Evolutionary conservation across 805 yeast species (phyloP).

Genomic region (Schwanniomyces polymorphus): DNA sequence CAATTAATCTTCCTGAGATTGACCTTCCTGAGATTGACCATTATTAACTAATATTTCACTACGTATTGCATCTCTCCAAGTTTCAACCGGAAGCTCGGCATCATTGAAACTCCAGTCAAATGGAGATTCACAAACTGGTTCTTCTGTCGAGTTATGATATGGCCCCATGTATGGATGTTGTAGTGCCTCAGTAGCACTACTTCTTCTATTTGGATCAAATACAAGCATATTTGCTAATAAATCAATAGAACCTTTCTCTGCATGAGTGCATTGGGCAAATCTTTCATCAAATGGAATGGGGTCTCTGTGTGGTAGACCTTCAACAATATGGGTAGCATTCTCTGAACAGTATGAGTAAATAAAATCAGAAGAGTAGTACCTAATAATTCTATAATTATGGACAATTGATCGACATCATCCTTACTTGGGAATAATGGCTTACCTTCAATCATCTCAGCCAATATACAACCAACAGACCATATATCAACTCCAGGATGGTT

Average conservation of each 20-base stretch:
- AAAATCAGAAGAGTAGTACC: slow-evolving; percentile 98
- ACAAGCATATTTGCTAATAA: slow-evolving; percentile 85
- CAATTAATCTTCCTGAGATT: slow-evolving; percentile 19
- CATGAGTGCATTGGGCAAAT: slow-evolving; percentile 60
- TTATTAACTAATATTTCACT: slow-evolving; percentile 74
- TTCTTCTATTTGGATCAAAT: slow-evolving; percentile 92
- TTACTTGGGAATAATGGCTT: slow-evolving; percentile 97
- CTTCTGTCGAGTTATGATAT: slow-evolving; percentile 96
- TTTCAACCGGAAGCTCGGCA: slow-evolving; percentile 95
- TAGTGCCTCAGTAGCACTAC: slow-evolving; percentile 87
- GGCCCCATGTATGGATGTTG: slow-evolving; percentile 90
- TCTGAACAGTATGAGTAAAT: slow-evolving; percentile 95
- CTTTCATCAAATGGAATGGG: slow-evolving; percentile 86
- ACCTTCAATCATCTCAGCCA: slow-evolving; percentile 97
- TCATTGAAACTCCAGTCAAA: slow-evolving; percentile 99
- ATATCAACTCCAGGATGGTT: slow-evolving; percentile 96
- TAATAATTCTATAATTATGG: slow-evolving; percentile 91
- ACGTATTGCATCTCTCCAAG: slow-evolving; percentile 99
- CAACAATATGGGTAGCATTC: slow-evolving; percentile 90
- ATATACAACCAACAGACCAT: slow-evolving; percentile 97
- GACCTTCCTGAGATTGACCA: slow-evolving; percentile 15
- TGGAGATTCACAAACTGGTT: slow-evolving; percentile 87
- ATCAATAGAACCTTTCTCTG: slow-evolving; percentile 86
- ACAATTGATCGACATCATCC: slow-evolving; percentile 97
- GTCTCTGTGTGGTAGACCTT: slow-evolving; percentile 87